Conservation (phyloP, 2,329 filamentous ascomycete species). For the Colletotrichum neosansevieriae region DNA sequence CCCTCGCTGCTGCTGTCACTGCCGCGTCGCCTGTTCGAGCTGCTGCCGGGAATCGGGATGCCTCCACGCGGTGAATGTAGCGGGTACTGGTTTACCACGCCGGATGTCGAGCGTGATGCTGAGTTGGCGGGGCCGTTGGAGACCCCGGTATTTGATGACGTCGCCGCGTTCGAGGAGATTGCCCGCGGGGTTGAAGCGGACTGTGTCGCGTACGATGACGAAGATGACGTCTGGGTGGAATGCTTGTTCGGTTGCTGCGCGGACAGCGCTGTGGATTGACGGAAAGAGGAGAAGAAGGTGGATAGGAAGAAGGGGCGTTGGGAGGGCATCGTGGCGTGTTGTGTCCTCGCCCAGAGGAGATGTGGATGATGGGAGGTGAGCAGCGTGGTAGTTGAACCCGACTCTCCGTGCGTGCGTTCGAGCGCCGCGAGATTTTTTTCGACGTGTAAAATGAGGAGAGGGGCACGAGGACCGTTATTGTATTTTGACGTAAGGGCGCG, state of each 20-base stretch:
- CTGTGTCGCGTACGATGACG: conserved; percentile 32
- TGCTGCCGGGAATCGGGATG: conserved; percentile 56
- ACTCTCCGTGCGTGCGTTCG: conserved; percentile 7
- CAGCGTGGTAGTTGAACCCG: background rate
- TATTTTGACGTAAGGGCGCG: conserved; percentile 28
- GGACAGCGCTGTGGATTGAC: conserved; percentile 48
- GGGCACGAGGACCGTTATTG: background rate
- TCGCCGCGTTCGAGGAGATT: conserved; percentile 30
- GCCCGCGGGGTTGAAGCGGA: conserved; percentile 39
- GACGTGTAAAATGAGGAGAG: background rate
- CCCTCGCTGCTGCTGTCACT: conserved; percentile 83
- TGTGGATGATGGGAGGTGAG: conserved; percentile 6
- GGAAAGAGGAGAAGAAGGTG: conserved; percentile 68
- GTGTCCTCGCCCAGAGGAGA: background rate
- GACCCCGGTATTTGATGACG: conserved; percentile 9
- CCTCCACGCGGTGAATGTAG: conserved; percentile 45
- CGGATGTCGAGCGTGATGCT: conserved; percentile 39
- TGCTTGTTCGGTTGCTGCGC: conserved; percentile 41
- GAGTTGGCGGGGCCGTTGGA: conserved; percentile 17
- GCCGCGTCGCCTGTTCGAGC: conserved; percentile 66
- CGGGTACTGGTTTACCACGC: conserved; percentile 47
- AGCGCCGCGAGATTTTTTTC: conserved; percentile 9
- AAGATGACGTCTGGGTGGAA: conserved; percentile 33
- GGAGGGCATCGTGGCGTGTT: conserved; percentile 57
- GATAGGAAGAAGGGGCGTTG: conserved; percentile 69